Evolutionary conservation across 306 rosid species (phyloP).

Genomic region (Cucurbita ficifolia): DNA sequence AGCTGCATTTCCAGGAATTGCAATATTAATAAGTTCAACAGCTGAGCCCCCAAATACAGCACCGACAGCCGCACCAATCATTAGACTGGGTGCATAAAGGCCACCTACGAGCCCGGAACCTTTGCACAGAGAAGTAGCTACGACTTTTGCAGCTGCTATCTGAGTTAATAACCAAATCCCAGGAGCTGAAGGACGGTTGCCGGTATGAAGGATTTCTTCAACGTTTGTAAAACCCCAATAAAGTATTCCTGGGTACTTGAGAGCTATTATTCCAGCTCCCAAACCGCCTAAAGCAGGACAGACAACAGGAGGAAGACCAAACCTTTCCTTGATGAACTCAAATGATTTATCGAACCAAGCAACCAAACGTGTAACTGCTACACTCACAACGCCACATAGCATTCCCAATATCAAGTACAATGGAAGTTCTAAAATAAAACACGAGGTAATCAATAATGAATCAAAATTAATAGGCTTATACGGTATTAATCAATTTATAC

Average conservation of each 20-base stretch:
- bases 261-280: constrained; percentile 95
- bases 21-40: constrained; percentile 69
- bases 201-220: constrained; percentile 93
- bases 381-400: constrained; percentile 95
- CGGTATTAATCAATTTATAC: not conserved
- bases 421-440: constrained; percentile 72
- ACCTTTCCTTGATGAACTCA: constrained; percentile 61
- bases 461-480: not conserved
- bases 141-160: constrained; percentile 68
- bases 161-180: constrained; percentile 95
- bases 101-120: constrained; percentile 99
- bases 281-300: constrained; percentile 97
- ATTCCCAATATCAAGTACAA: constrained; percentile 92
- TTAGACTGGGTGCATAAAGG: constrained; percentile 97
- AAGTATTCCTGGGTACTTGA: constrained; percentile 91
- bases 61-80: constrained; percentile 99
- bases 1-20: constrained; percentile 96
- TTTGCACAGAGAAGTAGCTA: constrained; percentile 94
- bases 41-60: constrained; percentile 97
- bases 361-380: constrained; percentile 69
- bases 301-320: constrained; percentile 68
- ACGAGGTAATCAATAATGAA: constrained; percentile 9
- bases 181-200: constrained; percentile 89
- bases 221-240: constrained; percentile 99
- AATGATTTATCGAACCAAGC: constrained; percentile 67